phyloP scores from a whole-genome alignment of 495 filamentous ascomycete species.

The Parathielavia hyrcaniae region DNA sequence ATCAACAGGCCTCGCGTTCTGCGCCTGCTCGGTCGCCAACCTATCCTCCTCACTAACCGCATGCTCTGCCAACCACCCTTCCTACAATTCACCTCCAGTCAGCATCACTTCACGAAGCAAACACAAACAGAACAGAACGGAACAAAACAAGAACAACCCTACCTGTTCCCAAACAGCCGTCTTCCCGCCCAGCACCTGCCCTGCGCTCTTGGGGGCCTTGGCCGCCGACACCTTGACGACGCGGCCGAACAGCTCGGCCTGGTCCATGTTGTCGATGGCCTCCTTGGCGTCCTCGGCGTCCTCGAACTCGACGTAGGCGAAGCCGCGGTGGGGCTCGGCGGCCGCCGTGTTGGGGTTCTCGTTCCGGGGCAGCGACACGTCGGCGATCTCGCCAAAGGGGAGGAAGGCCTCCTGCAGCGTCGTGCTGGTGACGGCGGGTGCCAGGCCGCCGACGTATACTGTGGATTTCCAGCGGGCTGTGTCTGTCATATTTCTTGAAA shows the following conservation, averaged over 20 bases:
- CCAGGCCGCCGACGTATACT: constrained; percentile 84
- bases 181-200: constrained; percentile 81
- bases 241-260: constrained; percentile 87
- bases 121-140: constrained; percentile 10
- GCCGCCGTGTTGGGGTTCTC: constrained; percentile 55
- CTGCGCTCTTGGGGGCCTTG: constrained; percentile 84
- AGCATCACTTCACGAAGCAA: not conserved
- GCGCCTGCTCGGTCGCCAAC: constrained; percentile 53
- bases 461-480: constrained; percentile 79
- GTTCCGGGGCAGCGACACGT: constrained; percentile 82
- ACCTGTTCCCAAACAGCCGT: constrained; percentile 99
- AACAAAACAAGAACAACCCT: constrained; percentile 26
- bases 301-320: constrained; percentile 96
- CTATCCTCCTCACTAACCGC: constrained; percentile 84
- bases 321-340: constrained; percentile 73
- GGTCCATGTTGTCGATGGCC: constrained; percentile 99
- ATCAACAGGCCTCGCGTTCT: constrained; percentile 58
- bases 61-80: constrained; percentile 87
- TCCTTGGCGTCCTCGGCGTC: constrained; percentile 78
- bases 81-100: constrained; percentile 45
- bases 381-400: constrained; percentile 89
- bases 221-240: constrained; percentile 87
- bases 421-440: constrained; percentile 64
- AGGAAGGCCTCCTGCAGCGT: constrained; percentile 86
- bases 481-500: constrained; percentile 75